These are phyloP conservation scores for Trichoderma sp. DNA, from an alignment of 2,329 filamentous ascomycete genomes.

Conservation along the genomic window DNA sequence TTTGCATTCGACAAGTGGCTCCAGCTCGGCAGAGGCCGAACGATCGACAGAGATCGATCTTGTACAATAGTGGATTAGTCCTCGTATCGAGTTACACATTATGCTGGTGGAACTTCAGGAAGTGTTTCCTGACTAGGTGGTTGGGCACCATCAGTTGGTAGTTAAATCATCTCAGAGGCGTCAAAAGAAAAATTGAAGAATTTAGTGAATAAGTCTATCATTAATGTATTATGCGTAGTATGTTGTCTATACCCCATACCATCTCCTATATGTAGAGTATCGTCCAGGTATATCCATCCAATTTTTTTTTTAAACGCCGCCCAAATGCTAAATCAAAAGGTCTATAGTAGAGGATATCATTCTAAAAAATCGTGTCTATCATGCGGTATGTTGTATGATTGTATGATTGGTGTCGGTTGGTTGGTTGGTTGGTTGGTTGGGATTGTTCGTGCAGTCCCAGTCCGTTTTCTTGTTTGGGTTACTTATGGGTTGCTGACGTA, in stretches of 20 bases:
- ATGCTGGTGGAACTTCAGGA: background rate
- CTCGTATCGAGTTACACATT: background rate
- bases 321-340: conserved; percentile 2
- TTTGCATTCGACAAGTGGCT: background rate
- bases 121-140: background rate
- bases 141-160: background rate
- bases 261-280: background rate
- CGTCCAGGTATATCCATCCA: background rate
- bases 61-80: background rate
- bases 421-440: background rate
- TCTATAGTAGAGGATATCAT: conserved; percentile 1
- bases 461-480: background rate
- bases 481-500: conserved; percentile 46
- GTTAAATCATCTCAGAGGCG: background rate
- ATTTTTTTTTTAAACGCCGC: conserved; percentile 6
- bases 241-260: background rate
- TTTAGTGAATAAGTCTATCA: background rate
- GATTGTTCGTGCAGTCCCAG: background rate
- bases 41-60: background rate
- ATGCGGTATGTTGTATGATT: background rate
- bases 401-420: background rate
- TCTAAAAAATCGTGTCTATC: background rate
- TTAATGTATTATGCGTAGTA: background rate
- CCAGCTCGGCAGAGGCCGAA: background rate
- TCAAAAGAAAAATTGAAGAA: background rate